A percentile compares a stretch with the other conserved stretches of the same genome.
phyloP scores from a whole-genome alignment of 495 filamentous ascomycete genomes.

The Neurospora sp. region DNA sequence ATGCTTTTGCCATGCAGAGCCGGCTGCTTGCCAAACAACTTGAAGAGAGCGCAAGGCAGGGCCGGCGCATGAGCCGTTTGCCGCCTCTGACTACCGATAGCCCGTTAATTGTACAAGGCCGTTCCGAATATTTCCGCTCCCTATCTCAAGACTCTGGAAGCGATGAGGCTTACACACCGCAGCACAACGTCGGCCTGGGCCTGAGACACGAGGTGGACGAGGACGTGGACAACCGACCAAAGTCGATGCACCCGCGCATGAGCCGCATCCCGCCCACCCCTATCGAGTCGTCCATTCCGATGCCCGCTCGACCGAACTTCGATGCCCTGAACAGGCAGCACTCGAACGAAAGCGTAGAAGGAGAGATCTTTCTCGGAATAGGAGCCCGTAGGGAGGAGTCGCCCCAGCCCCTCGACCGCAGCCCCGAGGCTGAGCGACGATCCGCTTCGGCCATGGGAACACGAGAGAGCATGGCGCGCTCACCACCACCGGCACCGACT shows the following conservation, averaged over 20 bases:
- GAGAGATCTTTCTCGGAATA: conserved; percentile 27
- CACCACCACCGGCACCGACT: conserved; percentile 9
- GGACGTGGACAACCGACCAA: conserved; percentile 43
- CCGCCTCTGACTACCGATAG: conserved; percentile 73
- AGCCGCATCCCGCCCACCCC: conserved; percentile 50
- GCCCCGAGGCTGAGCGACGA: conserved; percentile 2
- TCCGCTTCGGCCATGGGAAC: conserved; percentile 8
- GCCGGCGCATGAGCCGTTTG: conserved; percentile 70
- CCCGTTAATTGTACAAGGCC: conserved; percentile 50
- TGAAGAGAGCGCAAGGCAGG: conserved; percentile 59
- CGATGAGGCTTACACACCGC: conserved; percentile 22
- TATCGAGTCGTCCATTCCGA: conserved; percentile 32
- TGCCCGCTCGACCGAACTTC: conserved; percentile 26
- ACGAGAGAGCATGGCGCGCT: conserved; percentile 12
- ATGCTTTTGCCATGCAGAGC: conserved; percentile 86
- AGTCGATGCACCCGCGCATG: conserved; percentile 64
- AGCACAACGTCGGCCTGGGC: conserved; percentile 29
- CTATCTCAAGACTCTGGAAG: conserved; percentile 36
- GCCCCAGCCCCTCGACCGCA: conserved; percentile 23
- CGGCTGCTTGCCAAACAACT: conserved; percentile 79
- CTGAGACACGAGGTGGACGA: conserved; percentile 50
- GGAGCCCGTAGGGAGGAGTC: conserved; percentile 35
- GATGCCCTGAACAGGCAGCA: conserved; percentile 21
- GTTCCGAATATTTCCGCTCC: conserved; percentile 67
- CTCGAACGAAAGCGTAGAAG: conserved; percentile 20